Evolutionary conservation across 1,284 basidiomycete species (phyloP), one percentile per base, ranked within the genome.

Genomic region (Ustilago shanxiensis): DNA sequence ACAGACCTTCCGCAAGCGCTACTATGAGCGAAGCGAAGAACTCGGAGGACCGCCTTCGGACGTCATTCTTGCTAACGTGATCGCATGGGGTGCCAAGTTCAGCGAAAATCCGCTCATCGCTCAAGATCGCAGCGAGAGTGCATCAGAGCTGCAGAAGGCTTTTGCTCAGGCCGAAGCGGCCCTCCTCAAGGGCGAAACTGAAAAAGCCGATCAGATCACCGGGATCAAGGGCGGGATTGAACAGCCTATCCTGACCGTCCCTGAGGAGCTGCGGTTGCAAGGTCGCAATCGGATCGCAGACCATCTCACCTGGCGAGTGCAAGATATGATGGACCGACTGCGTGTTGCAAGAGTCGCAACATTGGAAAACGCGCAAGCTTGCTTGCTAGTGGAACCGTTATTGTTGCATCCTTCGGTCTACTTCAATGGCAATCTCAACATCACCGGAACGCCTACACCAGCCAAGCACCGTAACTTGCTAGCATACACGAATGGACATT

Each of bases 1-100:
- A 8, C 64, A 72, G 45, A 57, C 57, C 8, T 81, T 81, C 56
- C 63, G 65, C 44, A 66, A 70, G 60, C 58, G 68, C 37, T 81
- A 69, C 59, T 74, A 72, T 51, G 67, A 76, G 37, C 62, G 65
- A 7, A 57, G 62, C 20, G 39, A 66, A 26, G 77, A 80, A 50
- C 49, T 72, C 0, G 76, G 80, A 54, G 73, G 72, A 13, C 52
- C 77, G 16, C 71, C 79, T 2, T 90, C 93, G 66, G 91, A 92
- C 49, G 90, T 92, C 2, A 88, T 95, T 18, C 89, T 96, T 41
- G 94, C 95, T 4, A 92, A 92, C 0, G 91, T 95, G n/a, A 88
- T 97, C 53, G 93, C 94, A 0, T 95, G 93, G 92, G 95, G 95
- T 22, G 91, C 93, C 47, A 94, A 95, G 80, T 96, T 96, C 85